Evolutionary conservation across 2,329 filamentous ascomycete species (phyloP), one percentile per base, ranked within the genome.

Genomic region (Eutypella sp.): DNA sequence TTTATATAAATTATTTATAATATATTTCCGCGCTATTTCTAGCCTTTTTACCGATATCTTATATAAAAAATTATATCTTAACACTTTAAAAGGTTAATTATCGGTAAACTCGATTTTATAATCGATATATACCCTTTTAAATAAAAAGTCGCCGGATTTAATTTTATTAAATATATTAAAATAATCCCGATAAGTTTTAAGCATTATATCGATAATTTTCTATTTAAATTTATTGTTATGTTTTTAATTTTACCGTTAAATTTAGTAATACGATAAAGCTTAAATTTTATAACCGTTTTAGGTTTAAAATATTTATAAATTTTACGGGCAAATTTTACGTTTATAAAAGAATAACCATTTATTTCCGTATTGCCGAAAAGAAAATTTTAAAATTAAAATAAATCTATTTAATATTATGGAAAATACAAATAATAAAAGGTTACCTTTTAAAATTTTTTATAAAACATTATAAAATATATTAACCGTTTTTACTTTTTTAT

Each of bases 371-470:
- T 40, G 11, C 7, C 24, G 37, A 20, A 4, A 2, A 4, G 29
- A 16, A 15, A 40, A 23, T 22, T 33, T 33, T 6, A 27, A 41
- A 19, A 36, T 27, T n/a, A 25, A 41, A 31, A 41, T 42, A n/a
- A 27, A 37, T 46, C 29, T 46, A 37, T 46, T 42, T 18, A 46
- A 18, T 38, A 39, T 20, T 2, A 46, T 8, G 19, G 25, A 34
- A 19, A 7, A 5, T 9, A 15, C 4, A 43, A 34, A 9, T 22
- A 33, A 33, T 20, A 19, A 41, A 40, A 34, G 5, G 15, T 15
- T 5, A 15, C 2, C 22, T 43, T 2, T 33, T 33, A 15, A 34
- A 15, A 29, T 15, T 33, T 29, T 37, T 29, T 24, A 19, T 20
- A 19, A 20, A 40, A 34, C 11, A 16, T 27, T 41, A 40, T 8